These are phyloP conservation scores for Acephala macrosclerotiorum DNA, from an alignment of 2,329 filamentous ascomycete species.

Conservation along the genomic window DNA sequence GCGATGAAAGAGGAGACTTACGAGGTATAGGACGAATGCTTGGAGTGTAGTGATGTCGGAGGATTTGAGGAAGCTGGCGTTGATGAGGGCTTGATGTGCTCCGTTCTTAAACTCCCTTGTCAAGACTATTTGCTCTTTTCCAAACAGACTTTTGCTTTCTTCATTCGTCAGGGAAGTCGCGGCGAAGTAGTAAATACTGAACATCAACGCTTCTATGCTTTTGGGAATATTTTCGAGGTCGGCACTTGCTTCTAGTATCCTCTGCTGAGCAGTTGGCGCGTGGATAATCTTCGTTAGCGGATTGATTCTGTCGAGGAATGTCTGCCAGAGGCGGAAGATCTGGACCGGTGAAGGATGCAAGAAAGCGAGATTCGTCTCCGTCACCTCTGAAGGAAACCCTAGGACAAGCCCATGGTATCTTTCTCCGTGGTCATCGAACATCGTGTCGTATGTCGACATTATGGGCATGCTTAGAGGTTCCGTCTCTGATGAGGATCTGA, in stretches of 20 bases:
- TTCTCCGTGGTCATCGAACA: neutral
- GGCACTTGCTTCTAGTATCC: constrained; percentile 66
- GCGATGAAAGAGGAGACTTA: constrained; percentile 12
- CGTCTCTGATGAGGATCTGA: neutral
- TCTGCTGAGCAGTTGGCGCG: constrained; percentile 38
- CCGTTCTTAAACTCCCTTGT: constrained; percentile 5
- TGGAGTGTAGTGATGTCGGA: constrained; percentile 41
- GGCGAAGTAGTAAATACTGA: constrained; percentile 22
- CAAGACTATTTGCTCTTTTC: neutral
- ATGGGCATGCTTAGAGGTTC: neutral
- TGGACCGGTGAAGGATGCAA: constrained; percentile 69
- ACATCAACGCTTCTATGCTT: constrained; percentile 17
- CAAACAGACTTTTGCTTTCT: constrained; percentile 11
- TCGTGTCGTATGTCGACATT: neutral
- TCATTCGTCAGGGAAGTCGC: constrained; percentile 16
- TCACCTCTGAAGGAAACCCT: neutral
- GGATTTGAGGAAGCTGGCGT: constrained; percentile 6
- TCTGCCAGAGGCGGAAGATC: constrained; percentile 70
- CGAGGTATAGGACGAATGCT: constrained; percentile 23
- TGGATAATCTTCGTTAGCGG: constrained; percentile 71
- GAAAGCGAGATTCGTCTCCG: neutral
- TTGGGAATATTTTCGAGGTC: constrained; percentile 15
- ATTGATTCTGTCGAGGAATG: constrained; percentile 73
- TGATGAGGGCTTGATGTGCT: constrained; percentile 7
- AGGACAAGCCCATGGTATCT: neutral